phyloP scores from a whole-genome alignment of 148 eudicot genomes.

The Heliosperma pusillum region DNA sequence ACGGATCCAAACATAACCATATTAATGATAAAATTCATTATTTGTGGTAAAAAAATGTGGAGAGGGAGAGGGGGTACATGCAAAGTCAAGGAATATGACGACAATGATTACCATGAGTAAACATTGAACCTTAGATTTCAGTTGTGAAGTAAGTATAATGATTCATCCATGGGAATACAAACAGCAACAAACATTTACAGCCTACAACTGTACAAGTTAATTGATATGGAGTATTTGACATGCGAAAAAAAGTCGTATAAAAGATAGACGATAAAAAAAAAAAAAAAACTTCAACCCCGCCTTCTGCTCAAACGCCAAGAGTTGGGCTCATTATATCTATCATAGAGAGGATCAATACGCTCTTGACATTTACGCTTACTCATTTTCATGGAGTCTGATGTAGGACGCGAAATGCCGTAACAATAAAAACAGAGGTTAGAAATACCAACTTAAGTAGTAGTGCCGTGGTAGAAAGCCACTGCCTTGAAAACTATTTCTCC shows the following conservation, averaged over 20 bases:
- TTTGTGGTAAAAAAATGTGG: too few relatives aligned
- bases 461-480: too few relatives aligned
- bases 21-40: too few relatives aligned
- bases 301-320: constrained; percentile 96
- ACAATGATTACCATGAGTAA: not conserved
- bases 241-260: not conserved
- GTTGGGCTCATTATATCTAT: constrained; percentile 91
- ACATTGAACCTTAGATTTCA: not conserved
- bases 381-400: constrained; percentile 84
- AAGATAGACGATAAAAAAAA: not conserved
- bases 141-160: not conserved
- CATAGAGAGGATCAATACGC: constrained; percentile 90
- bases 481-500: too few relatives aligned
- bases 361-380: constrained; percentile 97
- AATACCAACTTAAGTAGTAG: too few relatives aligned
- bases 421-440: too few relatives aligned
- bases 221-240: not conserved
- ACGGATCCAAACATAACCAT: too few relatives aligned
- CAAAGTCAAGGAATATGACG: too few relatives aligned
- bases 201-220: not conserved
- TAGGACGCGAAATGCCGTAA: too few relatives aligned
- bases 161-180: not conserved
- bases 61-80: too few relatives aligned
- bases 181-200: not conserved
- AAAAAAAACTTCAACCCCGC: constrained; percentile 47